Evolutionary conservation across 139 green algal species (phyloP), one percentile per base, ranked within the genome.

Genomic region (Tetraselmis chui): DNA sequence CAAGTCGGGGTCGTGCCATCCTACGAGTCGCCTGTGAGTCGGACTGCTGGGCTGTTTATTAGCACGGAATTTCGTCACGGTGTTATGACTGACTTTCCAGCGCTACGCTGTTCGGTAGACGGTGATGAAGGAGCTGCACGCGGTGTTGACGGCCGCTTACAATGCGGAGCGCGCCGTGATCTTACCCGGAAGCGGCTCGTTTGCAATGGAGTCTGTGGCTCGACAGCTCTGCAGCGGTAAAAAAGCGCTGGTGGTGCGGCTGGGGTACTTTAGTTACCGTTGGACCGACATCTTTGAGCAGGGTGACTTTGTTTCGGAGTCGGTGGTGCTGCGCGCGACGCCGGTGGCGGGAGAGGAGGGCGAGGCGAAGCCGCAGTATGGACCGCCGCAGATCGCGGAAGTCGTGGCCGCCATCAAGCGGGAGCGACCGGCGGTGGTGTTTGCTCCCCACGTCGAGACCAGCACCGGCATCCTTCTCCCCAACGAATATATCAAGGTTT

Each of bases 211-310:
- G 74, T 77, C 74, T 5, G 26, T 77, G 5, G n/a, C 74, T 2
- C 74, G 74, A 2, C 74, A 86, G 74, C 81, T 79, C 29, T 76
- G 32, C n/a, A 76, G 76, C 28, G 58, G 29, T 2, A 82, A 82
- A 26, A 85, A 85, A 28, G 82, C 67, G 26, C 74, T 85, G 28
- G 82, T 85, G 45, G 27, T 85, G 18, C 82, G 82, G 22, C 80
- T 82, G 75, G 82, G 82, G 28, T 85, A 85, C 76, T 85, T 85
- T 32, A 79, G 45, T 31, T 85, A 78, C 81, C 76, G 81, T 1
- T 85, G 81, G 81, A 83, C 75, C 18, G 83, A 86, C 76, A 86
- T 86, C 45, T 86, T 86, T 30, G 83, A 86, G 27, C 83, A 86
- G 80, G 80, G 77, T 11, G 32, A 30, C 74, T 83, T 86, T 27